A percentile compares a stretch with the other conserved stretches of the same genome.
Conservation (phyloP, 2,329 filamentous ascomycete species). For the Fusarium acutatum region DNA sequence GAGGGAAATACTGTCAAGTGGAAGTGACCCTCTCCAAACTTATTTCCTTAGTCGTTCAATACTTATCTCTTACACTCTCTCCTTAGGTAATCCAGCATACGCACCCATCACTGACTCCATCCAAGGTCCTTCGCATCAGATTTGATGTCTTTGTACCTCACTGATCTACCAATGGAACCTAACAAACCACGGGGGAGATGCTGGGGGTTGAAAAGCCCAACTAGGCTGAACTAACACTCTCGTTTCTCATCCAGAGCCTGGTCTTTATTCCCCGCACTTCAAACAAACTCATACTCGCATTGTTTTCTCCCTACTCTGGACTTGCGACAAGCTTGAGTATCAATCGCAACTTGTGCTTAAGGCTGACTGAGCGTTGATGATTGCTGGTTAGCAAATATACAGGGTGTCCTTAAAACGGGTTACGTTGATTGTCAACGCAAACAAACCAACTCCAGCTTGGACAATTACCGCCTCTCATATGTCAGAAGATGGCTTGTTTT, state of each 20-base stretch:
- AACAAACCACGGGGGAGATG: neutral
- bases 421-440: neutral
- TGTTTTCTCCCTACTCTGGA: too few species aligned
- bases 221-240: neutral
- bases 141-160: too few species aligned
- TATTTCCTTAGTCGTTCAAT: neutral
- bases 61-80: neutral
- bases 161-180: neutral
- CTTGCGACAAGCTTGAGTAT: neutral
- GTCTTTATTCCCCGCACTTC: neutral
- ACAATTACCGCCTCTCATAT: neutral
- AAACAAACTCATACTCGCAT: neutral
- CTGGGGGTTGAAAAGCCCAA: too few species aligned
- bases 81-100: too few species aligned
- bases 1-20: neutral
- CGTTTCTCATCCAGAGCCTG: neutral
- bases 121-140: accelerated
- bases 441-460: neutral
- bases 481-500: too few species aligned
- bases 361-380: accelerated
- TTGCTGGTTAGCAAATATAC: neutral
- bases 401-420: neutral
- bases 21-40: too few species aligned
- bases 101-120: neutral
- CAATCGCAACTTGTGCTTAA: accelerated